A percentile compares a stretch with the other conserved stretches of the same genome.
These are phyloP conservation scores for Aegilops longissima DNA, from an alignment of 176 grass and related monocot species.

Conservation along the genomic window DNA sequence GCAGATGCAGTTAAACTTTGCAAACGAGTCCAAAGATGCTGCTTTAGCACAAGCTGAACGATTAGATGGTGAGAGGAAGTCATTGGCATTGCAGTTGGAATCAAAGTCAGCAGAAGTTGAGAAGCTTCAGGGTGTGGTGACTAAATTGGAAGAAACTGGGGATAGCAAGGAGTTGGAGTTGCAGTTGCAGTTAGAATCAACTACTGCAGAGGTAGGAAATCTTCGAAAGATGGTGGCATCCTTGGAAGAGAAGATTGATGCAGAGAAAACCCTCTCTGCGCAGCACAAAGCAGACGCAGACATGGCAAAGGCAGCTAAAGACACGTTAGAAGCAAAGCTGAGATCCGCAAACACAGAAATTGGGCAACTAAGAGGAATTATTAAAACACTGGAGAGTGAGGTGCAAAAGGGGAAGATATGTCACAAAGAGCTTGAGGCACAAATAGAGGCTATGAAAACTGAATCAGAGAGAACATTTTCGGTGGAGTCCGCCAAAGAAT, in stretches of 20 bases:
- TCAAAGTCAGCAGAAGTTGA: slow-evolving; percentile 47
- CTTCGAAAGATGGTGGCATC: slow-evolving; percentile 46
- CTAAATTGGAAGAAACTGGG: slow-evolving; percentile 46
- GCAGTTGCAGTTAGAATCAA: slow-evolving; percentile 53
- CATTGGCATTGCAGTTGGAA: slow-evolving; percentile 53
- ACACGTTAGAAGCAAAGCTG: slow-evolving; percentile 54
- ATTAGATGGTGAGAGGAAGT: slow-evolving; percentile 50
- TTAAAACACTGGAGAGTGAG: slow-evolving; percentile 49
- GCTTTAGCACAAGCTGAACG: slow-evolving; percentile 42
- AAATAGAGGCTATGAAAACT: slow-evolving; percentile 46
- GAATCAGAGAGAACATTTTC: slow-evolving; percentile 36
- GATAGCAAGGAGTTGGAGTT: slow-evolving; percentile 54
- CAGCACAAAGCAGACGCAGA: slow-evolving; percentile 60
- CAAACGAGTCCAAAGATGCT: slow-evolving; percentile 49
- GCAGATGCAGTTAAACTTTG: slow-evolving; percentile 59
- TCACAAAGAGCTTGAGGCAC: slow-evolving; percentile 50
- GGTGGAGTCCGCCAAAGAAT: slow-evolving; percentile 38
- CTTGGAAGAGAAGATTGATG: slow-evolving; percentile 58
- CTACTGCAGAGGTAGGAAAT: slow-evolving; percentile 43
- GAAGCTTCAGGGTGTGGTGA: slow-evolving; percentile 44
- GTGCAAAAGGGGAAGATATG: slow-evolving; percentile 42
- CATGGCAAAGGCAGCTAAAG: slow-evolving; percentile 42
- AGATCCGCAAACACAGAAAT: slow-evolving; percentile 47
- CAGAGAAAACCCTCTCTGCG: slow-evolving; percentile 48
- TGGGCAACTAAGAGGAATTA: slow-evolving; percentile 40